Conservation (phyloP, 2,329 filamentous ascomycete genomes). For the Colletotrichum sp. region DNA sequence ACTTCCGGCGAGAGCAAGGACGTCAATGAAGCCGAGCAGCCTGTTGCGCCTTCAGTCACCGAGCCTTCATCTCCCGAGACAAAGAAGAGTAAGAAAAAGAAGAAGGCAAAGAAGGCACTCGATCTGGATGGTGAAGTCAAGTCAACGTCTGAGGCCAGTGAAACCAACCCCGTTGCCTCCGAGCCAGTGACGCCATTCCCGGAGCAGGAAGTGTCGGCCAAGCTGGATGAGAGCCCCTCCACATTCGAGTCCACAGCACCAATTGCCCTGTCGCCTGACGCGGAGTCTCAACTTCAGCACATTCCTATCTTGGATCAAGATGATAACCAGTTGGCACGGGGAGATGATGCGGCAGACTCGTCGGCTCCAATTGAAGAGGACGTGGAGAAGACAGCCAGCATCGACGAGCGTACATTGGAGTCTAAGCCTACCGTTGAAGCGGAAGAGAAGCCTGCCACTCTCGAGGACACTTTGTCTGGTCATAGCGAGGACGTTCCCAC, state of each 20-base stretch:
- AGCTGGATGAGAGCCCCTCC: not conserved
- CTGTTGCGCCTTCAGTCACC: not conserved
- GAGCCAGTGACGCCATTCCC: not conserved
- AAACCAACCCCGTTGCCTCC: not conserved
- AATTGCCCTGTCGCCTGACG: not conserved
- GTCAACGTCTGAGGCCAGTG: not conserved
- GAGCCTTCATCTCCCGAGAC: not conserved
- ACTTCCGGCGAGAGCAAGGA: not conserved
- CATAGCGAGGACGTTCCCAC: not conserved
- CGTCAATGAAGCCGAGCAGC: not conserved
- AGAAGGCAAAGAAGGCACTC: constrained; percentile 26
- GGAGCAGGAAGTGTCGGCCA: not conserved
- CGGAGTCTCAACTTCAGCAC: not conserved
- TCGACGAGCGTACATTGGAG: not conserved
- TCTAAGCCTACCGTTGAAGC: not conserved
- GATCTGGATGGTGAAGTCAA: not conserved
- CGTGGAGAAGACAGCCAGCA: not conserved
- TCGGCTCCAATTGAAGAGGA: not conserved
- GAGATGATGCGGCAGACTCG: not conserved
- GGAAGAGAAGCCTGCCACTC: not conserved
- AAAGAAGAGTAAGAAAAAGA: constrained; percentile 39
- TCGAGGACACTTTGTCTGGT: not conserved
- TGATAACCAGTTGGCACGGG: not conserved
- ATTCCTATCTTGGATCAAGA: not conserved
- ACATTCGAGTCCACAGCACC: not conserved